Base-by-base conservation (phyloP, 306 rosid species). In the Crataegus laevigata region DNA sequence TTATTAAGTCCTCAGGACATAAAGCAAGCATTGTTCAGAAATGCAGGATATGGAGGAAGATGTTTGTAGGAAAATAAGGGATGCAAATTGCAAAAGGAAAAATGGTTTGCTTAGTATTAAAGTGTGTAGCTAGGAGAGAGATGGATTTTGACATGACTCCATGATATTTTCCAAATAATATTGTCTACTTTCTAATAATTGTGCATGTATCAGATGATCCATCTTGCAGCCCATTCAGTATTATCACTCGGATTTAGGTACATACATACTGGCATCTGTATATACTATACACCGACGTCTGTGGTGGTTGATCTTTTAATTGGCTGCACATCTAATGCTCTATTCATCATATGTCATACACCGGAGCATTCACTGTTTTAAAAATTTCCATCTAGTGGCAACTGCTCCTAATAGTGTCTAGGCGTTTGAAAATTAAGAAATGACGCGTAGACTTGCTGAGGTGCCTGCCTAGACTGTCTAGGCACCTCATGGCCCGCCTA, bases 41-140 rank as follows among this genome's bases (percentile, higher is more conserved):
- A 88, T 85, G 98, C 98, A 75, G 98, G 98, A 57, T 94, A 94
- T 85, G 97, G 98, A 79, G 98, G 97, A 24, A 87, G 88, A 78
- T 91, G 94, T 80, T 83, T 90, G 78, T 91, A 94, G 88, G 75
- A 50, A 54, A 42, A 51, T 0, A n/a, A 65, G 32, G 40, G 51
- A 54, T 57, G 36, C 68, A 32, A 38, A 67, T 50, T 64, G 21
- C 61, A 57, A 22, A 57, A n/a, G 11, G 61, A 57, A 25, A 12
- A 36, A 24, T 19, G 14, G 66, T 25, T 43, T 8, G 22, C 55
- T 30, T 51, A 25, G 42, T 15, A 62, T 22, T 26, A 4, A 60
- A 5, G 17, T 11, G 17, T 60, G 34, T 14, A 29, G 21, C 52
- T 11, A n/a, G 21, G 69, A 50, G 21, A 51, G 57, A 51, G 64